These are phyloP conservation scores for Achaetomiella virescens DNA, from an alignment of 495 filamentous ascomycete species.

Conservation along the genomic window DNA sequence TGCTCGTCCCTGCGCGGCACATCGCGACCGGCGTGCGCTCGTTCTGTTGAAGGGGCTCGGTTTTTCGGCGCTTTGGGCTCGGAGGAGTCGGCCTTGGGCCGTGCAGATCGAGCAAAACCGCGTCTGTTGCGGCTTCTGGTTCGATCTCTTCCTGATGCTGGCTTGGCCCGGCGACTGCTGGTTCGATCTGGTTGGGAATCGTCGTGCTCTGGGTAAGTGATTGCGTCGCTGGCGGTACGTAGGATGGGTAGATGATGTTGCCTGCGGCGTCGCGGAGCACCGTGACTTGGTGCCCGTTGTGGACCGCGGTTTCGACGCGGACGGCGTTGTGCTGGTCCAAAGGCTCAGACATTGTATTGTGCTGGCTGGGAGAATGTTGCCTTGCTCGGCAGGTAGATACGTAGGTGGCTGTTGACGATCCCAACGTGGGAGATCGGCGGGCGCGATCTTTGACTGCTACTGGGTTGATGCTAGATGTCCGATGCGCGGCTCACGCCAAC, in stretches of 20 bases:
- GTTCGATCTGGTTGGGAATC: background rate
- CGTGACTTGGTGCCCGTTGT: conserved; percentile 19
- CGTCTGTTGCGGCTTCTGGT: background rate
- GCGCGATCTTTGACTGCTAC: too few species aligned
- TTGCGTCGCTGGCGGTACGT: conserved; percentile 33
- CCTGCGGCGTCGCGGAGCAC: conserved; percentile 30
- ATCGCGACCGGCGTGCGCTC: conserved; percentile 11
- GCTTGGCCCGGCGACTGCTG: background rate
- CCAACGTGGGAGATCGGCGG: too few species aligned
- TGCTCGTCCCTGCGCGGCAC: conserved; percentile 27
- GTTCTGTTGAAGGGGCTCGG: conserved; percentile 12
- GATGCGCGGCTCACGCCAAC: too few species aligned
- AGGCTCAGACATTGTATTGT: background rate
- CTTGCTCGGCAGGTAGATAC: too few species aligned
- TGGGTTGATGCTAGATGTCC: too few species aligned
- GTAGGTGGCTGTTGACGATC: background rate
- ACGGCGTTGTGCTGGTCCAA: conserved; percentile 3
- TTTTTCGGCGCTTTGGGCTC: conserved; percentile 15
- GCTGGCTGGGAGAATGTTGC: background rate
- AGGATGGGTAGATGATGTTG: conserved; percentile 31
- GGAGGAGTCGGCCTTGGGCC: conserved; percentile 9
- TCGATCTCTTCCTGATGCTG: background rate
- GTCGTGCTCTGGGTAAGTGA: conserved; percentile 11
- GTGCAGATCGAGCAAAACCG: background rate
- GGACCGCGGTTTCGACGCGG: conserved; percentile 16